Base-by-base conservation (phyloP, 176 grass and related monocot genomes). In the Avena insularis region DNA sequence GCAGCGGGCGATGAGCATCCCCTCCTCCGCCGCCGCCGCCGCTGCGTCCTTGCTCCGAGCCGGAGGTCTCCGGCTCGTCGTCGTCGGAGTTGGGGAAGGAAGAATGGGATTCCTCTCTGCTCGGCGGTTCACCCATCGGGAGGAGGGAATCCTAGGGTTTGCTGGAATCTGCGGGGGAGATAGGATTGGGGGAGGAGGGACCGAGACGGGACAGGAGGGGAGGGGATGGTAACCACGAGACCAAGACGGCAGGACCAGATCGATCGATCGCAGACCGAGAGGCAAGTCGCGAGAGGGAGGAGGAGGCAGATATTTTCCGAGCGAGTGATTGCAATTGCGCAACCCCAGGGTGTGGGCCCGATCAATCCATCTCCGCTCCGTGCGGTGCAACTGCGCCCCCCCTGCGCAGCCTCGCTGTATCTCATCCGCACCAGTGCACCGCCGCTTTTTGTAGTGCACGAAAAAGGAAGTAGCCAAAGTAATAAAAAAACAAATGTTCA, bases 11-110 rank as follows among this genome's bases (percentile, higher is more conserved):
- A 35, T 12, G 35, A 9, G 57, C 87, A 35, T 40, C 79, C 1
- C 49, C 20, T 3, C 69, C 43, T 67, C 79, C 71, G 3, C 35
- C 66, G 6, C 36, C 70, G 4, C 11, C 71, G 2, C 70, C 43
- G 7, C 51, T 6, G 38, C 45, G 53, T 55, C 66, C 71, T 74
- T 84, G 64, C 6, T 70, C 48, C 23, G 80, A 51, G 21, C 45
- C 75, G 50, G 87, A 85, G n/a, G 86, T 81, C 61, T 83, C 69
- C 71, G 61, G 86, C 5, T 70, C 75, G 29, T 89, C 65, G 69
- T 31, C 77, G 21, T 85, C 84, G 66, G 43, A 55, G 10, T 12
- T 25, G 53, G 58, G 67, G 50, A 25, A 55, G 65, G 80, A 43
- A 31, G 79, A 20, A 14, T 50, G 25, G 38, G 29, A 12, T 12